phyloP scores from a whole-genome alignment of 2,329 filamentous ascomycete genomes.

The Microsporum canis region DNA sequence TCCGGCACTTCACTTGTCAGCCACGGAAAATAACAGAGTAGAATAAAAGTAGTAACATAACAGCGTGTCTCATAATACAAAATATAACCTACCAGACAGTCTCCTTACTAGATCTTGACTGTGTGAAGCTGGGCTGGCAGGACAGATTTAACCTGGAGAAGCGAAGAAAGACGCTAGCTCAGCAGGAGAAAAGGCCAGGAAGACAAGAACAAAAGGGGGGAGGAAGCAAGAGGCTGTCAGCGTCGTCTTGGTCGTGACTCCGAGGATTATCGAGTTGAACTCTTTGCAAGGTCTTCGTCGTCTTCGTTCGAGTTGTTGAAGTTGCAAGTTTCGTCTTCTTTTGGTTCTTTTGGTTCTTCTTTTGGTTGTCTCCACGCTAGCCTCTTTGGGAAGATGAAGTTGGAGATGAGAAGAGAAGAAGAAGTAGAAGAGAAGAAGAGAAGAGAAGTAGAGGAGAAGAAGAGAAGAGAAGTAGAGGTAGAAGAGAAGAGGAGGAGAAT shows the following conservation, averaged over 20 bases:
- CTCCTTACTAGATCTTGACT: too few species aligned
- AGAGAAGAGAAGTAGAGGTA: background rate
- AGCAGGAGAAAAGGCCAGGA: background rate
- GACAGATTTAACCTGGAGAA: background rate
- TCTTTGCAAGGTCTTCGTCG: background rate
- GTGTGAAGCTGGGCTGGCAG: too few species aligned
- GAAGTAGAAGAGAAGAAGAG: background rate
- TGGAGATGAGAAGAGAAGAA: background rate
- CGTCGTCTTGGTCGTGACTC: background rate
- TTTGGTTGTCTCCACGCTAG: slow-evolving; percentile 6
- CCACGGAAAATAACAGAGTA: too few species aligned
- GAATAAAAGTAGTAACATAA: too few species aligned
- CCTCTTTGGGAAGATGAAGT: slow-evolving; percentile 11
- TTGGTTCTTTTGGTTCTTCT: background rate
- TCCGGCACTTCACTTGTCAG: background rate
- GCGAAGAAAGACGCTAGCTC: background rate
- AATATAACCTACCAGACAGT: too few species aligned
- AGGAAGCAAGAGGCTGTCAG: background rate
- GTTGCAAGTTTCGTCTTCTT: background rate
- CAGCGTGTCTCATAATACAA: too few species aligned
- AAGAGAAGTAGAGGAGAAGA: background rate
- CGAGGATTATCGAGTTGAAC: background rate
- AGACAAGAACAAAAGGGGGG: slow-evolving; percentile 5
- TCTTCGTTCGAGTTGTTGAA: slow-evolving; percentile 1
- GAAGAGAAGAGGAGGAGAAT: background rate